These are phyloP conservation scores for Phytophthora cactorum DNA, from an alignment of 352 stramenopile species.

Conservation along the genomic window DNA sequence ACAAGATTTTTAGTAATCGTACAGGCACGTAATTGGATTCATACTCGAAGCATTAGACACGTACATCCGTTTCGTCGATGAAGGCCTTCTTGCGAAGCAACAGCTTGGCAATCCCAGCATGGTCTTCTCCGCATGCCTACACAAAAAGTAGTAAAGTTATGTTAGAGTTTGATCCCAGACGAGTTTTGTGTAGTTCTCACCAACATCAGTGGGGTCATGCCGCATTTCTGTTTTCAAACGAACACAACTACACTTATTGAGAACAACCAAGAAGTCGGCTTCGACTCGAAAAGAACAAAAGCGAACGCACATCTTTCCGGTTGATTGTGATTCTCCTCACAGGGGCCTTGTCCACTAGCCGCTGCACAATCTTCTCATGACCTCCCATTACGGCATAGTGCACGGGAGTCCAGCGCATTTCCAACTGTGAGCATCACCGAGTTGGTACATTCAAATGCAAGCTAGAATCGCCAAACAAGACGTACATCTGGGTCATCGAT, in stretches of 20 bases:
- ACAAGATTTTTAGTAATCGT: no score
- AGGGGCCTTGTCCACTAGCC: slow-evolving; percentile 72
- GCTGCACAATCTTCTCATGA: slow-evolving; percentile 56
- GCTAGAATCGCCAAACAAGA: no score
- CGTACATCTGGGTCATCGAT: no score
- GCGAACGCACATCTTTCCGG: slow-evolving; percentile 65
- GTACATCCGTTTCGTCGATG: slow-evolving; percentile 82
- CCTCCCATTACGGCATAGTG: slow-evolving; percentile 84
- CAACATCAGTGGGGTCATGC: slow-evolving; percentile 81
- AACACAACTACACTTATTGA: slow-evolving; percentile 2
- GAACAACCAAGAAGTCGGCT: neutral
- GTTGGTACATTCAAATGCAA: no score
- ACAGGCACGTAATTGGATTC: slow-evolving; percentile 3
- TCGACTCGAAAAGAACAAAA: neutral
- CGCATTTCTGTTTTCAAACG: slow-evolving; percentile 54
- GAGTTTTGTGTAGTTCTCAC: slow-evolving; percentile 21
- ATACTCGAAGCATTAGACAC: slow-evolving; percentile 11
- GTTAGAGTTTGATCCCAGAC: neutral
- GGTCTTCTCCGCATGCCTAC: slow-evolving; percentile 77
- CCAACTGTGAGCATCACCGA: slow-evolving; percentile 40
- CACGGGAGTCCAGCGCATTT: slow-evolving; percentile 83
- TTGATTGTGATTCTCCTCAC: slow-evolving; percentile 83
- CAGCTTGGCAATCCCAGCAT: slow-evolving; percentile 59
- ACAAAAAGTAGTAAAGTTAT: neutral
- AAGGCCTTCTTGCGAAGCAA: slow-evolving; percentile 77